phyloP scores from a whole-genome alignment of 2,329 filamentous ascomycete species.

The Pseudogymnoascus sp. region DNA sequence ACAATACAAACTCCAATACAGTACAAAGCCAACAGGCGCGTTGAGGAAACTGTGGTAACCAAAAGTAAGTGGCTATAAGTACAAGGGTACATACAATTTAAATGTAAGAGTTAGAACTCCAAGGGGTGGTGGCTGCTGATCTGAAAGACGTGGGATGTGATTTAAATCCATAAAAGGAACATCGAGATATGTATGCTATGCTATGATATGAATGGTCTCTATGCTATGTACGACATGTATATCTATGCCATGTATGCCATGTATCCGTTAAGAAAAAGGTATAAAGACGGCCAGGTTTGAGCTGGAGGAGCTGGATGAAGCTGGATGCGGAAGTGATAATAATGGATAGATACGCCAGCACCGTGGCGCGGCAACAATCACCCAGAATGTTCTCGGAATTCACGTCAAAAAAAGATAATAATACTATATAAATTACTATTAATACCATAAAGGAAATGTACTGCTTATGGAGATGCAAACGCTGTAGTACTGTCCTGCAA shows the following conservation, averaged over 20 bases:
- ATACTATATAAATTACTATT: background rate
- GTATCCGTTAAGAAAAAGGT: background rate
- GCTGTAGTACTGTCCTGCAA: background rate
- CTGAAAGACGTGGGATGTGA: background rate
- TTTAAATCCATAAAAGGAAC: background rate
- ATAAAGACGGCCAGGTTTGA: background rate
- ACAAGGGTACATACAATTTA: constrained; percentile 7
- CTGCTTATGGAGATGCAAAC: background rate
- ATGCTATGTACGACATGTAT: background rate
- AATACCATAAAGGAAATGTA: background rate
- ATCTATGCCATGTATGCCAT: background rate
- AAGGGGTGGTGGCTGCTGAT: constrained; percentile 1
- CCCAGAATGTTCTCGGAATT: background rate
- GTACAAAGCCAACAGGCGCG: background rate
- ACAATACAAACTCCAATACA: background rate
- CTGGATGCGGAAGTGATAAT: constrained; percentile 7
- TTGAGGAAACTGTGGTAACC: constrained; percentile 3
- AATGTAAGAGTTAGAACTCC: constrained; percentile 1
- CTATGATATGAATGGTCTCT: background rate
- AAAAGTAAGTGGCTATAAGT: background rate
- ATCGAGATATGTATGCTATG: background rate
- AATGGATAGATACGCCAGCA: constrained; percentile 1
- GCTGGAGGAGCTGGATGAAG: background rate
- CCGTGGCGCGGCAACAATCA: background rate
- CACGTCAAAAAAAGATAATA: background rate